phyloP scores from a whole-genome alignment of 768 basidiomycete genomes.

The Hebeloma cylindrosporum region DNA sequence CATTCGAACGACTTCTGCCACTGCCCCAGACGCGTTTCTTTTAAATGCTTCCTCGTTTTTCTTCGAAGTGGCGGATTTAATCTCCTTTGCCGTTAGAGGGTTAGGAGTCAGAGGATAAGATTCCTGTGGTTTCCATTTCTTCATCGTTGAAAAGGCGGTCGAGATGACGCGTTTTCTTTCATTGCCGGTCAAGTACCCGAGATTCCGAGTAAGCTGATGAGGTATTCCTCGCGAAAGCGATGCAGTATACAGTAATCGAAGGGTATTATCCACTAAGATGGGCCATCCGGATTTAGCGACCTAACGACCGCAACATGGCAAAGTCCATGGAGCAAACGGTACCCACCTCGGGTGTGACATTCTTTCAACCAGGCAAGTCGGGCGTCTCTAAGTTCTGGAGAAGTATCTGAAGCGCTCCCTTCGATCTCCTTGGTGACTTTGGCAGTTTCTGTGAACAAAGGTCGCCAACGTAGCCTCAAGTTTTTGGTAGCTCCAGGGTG shows the following conservation, averaged over 20 bases:
- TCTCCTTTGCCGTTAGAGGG: neutral
- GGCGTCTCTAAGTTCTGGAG: slow-evolving; percentile 26
- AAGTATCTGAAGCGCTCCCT: slow-evolving; percentile 19
- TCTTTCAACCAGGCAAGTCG: slow-evolving; percentile 42
- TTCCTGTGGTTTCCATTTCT: slow-evolving; percentile 22
- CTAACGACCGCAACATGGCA: neutral
- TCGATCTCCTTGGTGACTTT: slow-evolving; percentile 42
- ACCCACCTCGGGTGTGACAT: slow-evolving; percentile 61
- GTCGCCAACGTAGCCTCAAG: slow-evolving; percentile 51
- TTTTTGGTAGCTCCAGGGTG: slow-evolving; percentile 42
- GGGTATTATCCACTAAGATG: slow-evolving; percentile 62
- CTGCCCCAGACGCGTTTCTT: slow-evolving; percentile 11
- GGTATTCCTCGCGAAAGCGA: slow-evolving; percentile 61
- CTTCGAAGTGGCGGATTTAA: no score
- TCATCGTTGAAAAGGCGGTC: slow-evolving; percentile 16
- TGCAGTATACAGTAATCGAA: slow-evolving; percentile 62
- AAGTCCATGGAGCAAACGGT: slow-evolving; percentile 5
- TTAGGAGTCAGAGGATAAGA: slow-evolving; percentile 3
- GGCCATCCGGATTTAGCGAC: neutral
- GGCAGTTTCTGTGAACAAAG: slow-evolving; percentile 54
- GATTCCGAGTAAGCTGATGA: slow-evolving; percentile 58
- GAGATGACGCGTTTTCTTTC: slow-evolving; percentile 32
- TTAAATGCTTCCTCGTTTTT: slow-evolving; percentile 15
- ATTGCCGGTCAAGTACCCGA: slow-evolving; percentile 38
- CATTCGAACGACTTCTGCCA: slow-evolving; percentile 24